A percentile compares a stretch with the other conserved stretches of the same genome.
phyloP scores from a whole-genome alignment of 2,329 filamentous ascomycete genomes.

The Microascus cirrosus region DNA sequence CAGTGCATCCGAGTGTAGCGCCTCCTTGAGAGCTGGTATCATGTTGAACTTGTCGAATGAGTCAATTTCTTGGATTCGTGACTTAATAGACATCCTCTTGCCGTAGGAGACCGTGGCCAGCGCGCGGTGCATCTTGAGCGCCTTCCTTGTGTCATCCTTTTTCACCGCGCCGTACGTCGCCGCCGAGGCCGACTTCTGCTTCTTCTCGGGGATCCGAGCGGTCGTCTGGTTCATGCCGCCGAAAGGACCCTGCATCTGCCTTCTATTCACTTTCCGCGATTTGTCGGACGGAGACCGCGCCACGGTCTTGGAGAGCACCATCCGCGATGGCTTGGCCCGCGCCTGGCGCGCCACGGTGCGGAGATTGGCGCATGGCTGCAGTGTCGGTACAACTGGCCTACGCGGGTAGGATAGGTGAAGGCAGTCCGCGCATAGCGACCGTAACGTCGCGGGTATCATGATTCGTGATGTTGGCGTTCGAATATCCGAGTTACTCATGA shows the following conservation, averaged over 20 bases:
- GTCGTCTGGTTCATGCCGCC: conserved; percentile 44
- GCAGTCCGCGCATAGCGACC: conserved; percentile 2
- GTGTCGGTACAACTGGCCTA: neutral
- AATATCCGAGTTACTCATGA: neutral
- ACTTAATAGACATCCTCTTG: conserved; percentile 40
- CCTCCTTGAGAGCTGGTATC: conserved; percentile 58
- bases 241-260: conserved; percentile 35
- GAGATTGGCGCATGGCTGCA: conserved; percentile 1
- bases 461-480: neutral
- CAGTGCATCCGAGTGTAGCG: conserved; percentile 63
- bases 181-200: neutral
- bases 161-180: conserved; percentile 5
- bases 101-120: conserved; percentile 69
- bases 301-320: conserved; percentile 46
- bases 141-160: conserved; percentile 43
- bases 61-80: conserved; percentile 53
- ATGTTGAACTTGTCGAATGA: conserved; percentile 75
- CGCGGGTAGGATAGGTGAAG: neutral
- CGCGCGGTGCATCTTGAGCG: conserved; percentile 85
- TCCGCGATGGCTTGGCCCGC: conserved; percentile 32
- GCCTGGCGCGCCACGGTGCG: neutral
- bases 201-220: conserved; percentile 21
- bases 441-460: conserved; percentile 2
- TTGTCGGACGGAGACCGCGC: conserved; percentile 23
- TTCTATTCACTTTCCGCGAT: conserved; percentile 23